Evolutionary conservation across 2,329 filamentous ascomycete genomes (phyloP).

Genomic region (Ploettnerulaceae sp.): DNA sequence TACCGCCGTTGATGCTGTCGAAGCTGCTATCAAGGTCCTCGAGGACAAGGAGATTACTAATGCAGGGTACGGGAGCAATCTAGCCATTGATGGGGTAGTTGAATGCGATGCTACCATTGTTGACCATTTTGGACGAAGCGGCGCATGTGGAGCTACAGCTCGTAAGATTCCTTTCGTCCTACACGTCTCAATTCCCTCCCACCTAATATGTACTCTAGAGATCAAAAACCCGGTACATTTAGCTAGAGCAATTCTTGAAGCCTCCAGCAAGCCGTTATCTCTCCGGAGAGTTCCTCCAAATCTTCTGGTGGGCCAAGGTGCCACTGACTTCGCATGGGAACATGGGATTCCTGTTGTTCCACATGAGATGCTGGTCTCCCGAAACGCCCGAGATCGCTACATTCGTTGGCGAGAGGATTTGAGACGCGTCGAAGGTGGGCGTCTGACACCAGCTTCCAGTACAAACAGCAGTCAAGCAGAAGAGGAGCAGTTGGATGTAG

Average conservation of each 20-base stretch:
- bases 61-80: conserved; percentile 90
- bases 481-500: conserved; percentile 21
- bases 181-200: neutral
- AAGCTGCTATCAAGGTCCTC: conserved; percentile 79
- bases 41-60: conserved; percentile 97
- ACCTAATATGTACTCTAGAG: conserved; percentile 47
- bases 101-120: conserved; percentile 94
- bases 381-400: conserved; percentile 73
- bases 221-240: conserved; percentile 90
- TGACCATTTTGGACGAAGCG: conserved; percentile 85
- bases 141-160: conserved; percentile 84
- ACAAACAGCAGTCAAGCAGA: conserved; percentile 27
- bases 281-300: conserved; percentile 89
- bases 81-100: conserved; percentile 83
- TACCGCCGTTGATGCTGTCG: conserved; percentile 80
- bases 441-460: conserved; percentile 27
- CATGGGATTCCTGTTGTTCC: conserved; percentile 69
- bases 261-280: conserved; percentile 70
- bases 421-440: conserved; percentile 50
- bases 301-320: conserved; percentile 80
- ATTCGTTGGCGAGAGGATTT: conserved; percentile 74
- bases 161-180: conserved; percentile 53
- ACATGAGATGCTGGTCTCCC: conserved; percentile 75
- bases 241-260: conserved; percentile 76
- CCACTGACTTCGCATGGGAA: conserved; percentile 78